Percentiles rank a stretch among this genome's conserved stretches.
Conservation (phyloP, 2,329 filamentous ascomycete genomes). For the Fusarium floridanum region DNA sequence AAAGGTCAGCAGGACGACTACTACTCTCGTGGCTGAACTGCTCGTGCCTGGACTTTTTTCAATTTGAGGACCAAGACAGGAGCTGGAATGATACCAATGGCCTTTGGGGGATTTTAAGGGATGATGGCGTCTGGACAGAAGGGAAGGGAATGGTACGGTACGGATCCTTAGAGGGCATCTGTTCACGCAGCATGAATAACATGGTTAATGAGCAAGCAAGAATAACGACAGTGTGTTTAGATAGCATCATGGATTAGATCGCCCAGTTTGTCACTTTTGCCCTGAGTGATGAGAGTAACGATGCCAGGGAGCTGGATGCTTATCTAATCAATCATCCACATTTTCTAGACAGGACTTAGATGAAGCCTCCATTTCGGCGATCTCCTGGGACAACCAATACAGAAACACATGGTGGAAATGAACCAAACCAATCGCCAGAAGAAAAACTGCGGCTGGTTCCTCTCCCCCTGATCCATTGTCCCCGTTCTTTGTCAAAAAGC, state of each 20-base stretch:
- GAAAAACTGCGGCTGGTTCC: background rate
- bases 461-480: background rate
- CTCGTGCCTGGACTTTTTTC: background rate
- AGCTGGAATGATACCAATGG: conserved; percentile 33
- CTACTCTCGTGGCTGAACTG: conserved; percentile 53
- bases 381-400: conserved; percentile 8
- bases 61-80: background rate
- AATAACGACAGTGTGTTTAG: conserved; percentile 14
- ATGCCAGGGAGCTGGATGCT: background rate
- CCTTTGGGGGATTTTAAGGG: conserved; percentile 5
- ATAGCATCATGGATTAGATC: background rate
- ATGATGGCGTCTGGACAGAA: conserved; percentile 21
- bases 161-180: conserved; percentile 11
- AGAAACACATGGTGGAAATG: background rate
- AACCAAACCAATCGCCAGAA: background rate
- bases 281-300: background rate
- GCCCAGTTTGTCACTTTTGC: no score
- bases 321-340: background rate
- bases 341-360: background rate
- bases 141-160: conserved; percentile 4
- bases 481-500: background rate
- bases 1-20: conserved; percentile 63
- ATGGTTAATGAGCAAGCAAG: conserved; percentile 14
- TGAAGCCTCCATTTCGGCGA: conserved; percentile 6
- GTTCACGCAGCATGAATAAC: conserved; percentile 18